phyloP scores from a whole-genome alignment of 495 filamentous ascomycete species.

The Alectoria sarmentosa region DNA sequence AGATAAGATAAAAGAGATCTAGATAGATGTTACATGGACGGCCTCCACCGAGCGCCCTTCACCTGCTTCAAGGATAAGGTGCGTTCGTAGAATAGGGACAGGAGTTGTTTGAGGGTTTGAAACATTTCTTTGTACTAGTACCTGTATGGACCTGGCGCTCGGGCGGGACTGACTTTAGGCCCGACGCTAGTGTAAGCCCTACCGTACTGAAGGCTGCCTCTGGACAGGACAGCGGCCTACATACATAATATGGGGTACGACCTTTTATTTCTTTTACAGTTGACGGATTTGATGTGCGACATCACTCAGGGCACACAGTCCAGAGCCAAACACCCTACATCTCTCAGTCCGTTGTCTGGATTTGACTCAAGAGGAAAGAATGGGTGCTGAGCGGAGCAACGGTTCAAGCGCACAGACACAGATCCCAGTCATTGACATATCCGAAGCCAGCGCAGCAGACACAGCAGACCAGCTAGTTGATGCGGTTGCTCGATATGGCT shows the following conservation, averaged over 20 bases:
- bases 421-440: constrained; percentile 80
- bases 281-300: too few species aligned
- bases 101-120: neutral
- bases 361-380: neutral
- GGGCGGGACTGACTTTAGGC: neutral
- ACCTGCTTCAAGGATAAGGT: neutral
- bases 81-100: neutral
- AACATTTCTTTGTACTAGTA: too few species aligned
- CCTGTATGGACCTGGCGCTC: too few species aligned
- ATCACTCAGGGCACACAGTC: neutral
- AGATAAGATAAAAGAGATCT: neutral
- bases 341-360: neutral
- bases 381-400: neutral
- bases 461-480: constrained; percentile 67
- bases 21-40: neutral
- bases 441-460: constrained; percentile 42
- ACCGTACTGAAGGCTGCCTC: too few species aligned
- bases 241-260: too few species aligned
- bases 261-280: too few species aligned
- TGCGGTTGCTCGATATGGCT: constrained; percentile 75
- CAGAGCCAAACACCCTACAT: neutral
- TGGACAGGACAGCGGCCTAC: too few species aligned
- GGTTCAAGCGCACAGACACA: constrained; percentile 36
- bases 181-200: constrained; percentile 1
- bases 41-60: neutral